Conservation (phyloP, 148 eudicot species). For the Cornus suecica region DNA sequence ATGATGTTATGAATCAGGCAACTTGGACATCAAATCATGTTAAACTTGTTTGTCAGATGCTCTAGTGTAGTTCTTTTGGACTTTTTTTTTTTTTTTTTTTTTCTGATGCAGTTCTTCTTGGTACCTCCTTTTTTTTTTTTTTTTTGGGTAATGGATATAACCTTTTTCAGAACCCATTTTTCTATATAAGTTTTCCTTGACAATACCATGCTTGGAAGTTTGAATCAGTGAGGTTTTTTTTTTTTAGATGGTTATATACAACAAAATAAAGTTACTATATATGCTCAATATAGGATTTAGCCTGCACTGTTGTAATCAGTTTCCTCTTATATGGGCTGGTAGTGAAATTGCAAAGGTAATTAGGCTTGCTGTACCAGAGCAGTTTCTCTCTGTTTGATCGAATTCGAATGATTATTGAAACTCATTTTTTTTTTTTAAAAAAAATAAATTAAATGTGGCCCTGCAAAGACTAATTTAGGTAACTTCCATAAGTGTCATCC, state of each 20-base stretch:
- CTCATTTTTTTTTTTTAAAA: too few species aligned
- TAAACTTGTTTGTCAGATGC: not conserved
- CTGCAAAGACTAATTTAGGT: too few species aligned
- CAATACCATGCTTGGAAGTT: not conserved
- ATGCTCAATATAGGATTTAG: not conserved
- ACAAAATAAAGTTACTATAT: too few species aligned
- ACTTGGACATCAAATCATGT: not conserved
- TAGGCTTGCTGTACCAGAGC: too few species aligned
- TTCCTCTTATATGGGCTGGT: too few species aligned
- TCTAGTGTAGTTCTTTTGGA: not conserved
- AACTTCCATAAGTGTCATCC: too few species aligned
- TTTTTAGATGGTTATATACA: too few species aligned
- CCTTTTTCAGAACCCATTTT: not conserved
- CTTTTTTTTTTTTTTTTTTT: not conserved
- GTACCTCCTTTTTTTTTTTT: not conserved
- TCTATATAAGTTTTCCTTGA: not conserved
- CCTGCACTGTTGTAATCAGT: not conserved
- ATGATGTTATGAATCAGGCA: not conserved
- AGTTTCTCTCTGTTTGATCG: too few species aligned
- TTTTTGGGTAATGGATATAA: not conserved
- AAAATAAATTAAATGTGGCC: too few species aligned
- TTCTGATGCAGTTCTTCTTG: not conserved
- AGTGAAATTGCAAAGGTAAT: too few species aligned
- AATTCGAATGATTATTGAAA: too few species aligned
- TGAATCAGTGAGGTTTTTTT: too few species aligned